phyloP scores from a whole-genome alignment of 176 grass and related monocot species.

The Triticum turgidum region DNA sequence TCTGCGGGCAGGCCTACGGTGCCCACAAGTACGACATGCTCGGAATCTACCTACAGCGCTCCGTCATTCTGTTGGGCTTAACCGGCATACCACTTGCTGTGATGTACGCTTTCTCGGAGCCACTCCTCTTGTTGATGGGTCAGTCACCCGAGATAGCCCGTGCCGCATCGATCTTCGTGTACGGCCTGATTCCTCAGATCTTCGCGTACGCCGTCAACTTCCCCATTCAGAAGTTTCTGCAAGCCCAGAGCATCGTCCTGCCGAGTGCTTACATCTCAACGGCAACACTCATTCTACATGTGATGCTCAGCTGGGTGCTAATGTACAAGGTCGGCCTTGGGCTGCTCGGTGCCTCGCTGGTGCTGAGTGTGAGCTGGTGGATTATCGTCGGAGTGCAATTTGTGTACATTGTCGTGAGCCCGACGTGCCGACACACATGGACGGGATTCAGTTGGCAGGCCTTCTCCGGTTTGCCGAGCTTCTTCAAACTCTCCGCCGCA shows the following conservation, averaged over 20 bases:
- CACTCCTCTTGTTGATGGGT: constrained; percentile 40
- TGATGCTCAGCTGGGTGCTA: constrained; percentile 50
- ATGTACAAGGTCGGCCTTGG: constrained; percentile 25
- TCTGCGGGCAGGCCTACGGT: constrained; percentile 83
- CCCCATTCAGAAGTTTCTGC: constrained; percentile 69
- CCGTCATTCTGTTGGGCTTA: constrained; percentile 52
- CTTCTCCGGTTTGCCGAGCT: background rate
- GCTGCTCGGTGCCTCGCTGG: constrained; percentile 10
- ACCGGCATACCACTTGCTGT: constrained; percentile 49
- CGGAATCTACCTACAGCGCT: constrained; percentile 79
- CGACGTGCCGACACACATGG: background rate
- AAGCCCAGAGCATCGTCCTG: constrained; percentile 67
- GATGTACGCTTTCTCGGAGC: constrained; percentile 58
- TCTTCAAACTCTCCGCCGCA: background rate
- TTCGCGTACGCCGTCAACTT: constrained; percentile 72
- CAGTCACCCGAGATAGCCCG: constrained; percentile 53
- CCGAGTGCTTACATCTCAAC: constrained; percentile 69
- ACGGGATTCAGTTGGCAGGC: background rate
- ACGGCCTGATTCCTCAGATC: constrained; percentile 63
- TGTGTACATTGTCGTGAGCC: background rate
- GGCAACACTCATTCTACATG: constrained; percentile 39
- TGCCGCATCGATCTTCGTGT: constrained; percentile 52
- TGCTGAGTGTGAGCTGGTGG: constrained; percentile 21
- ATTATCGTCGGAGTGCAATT: background rate
- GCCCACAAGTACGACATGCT: constrained; percentile 82